A percentile compares a stretch with the other conserved stretches of the same genome.
These are phyloP conservation scores for Coemansia sp. DNA, from an alignment of 192 early-diverging fungal species.

Conservation along the genomic window DNA sequence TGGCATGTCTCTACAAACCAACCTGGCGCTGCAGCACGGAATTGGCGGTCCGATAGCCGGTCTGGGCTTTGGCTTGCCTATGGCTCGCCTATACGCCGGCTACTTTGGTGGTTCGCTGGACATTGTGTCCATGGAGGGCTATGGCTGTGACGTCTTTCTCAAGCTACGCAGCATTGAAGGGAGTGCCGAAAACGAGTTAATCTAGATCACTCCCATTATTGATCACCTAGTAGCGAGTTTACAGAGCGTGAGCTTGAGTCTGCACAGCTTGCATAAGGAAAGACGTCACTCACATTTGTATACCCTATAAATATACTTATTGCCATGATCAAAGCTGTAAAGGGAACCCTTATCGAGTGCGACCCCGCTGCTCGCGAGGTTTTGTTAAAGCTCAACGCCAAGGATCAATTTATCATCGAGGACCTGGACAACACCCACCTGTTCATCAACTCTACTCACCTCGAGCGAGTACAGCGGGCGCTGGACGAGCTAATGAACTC, in stretches of 20 bases:
- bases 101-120: slow-evolving; percentile 94
- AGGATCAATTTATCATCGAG: slow-evolving; percentile 74
- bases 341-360: slow-evolving; percentile 62
- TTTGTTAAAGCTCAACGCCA: slow-evolving; percentile 66
- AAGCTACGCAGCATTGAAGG: slow-evolving; percentile 83
- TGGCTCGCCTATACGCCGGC: slow-evolving; percentile 82
- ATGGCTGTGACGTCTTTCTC: slow-evolving; percentile 92
- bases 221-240: not conserved
- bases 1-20: slow-evolving; percentile 66
- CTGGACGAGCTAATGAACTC: slow-evolving; percentile 73
- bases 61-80: slow-evolving; percentile 78
- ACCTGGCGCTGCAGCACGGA: slow-evolving; percentile 81
- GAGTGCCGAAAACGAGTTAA: slow-evolving; percentile 49
- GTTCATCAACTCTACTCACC: slow-evolving; percentile 64
- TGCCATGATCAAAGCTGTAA: slow-evolving; percentile 45
- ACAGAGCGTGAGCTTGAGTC: not conserved
- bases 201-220: slow-evolving; percentile 17
- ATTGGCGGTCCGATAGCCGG: slow-evolving; percentile 90
- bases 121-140: slow-evolving; percentile 76
- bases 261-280: no score
- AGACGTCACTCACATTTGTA: not conserved
- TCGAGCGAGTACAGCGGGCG: slow-evolving; percentile 59
- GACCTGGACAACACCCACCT: slow-evolving; percentile 81
- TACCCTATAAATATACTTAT: not conserved
- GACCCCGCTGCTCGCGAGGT: slow-evolving; percentile 77